Conservation (phyloP, 495 filamentous ascomycete genomes). For the Margaritispora aquatica region DNA sequence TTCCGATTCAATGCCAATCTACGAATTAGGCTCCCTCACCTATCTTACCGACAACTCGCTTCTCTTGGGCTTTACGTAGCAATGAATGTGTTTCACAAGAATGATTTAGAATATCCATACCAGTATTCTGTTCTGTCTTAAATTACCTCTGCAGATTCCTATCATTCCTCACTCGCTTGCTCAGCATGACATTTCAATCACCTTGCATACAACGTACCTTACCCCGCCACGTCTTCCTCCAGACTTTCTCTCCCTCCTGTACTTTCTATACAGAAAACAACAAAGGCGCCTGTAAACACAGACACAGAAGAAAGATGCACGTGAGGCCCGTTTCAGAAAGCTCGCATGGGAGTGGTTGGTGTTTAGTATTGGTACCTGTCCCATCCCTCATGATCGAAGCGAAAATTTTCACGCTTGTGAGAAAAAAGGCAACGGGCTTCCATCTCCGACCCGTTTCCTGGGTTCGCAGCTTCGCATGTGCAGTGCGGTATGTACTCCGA, state of each 20-base stretch:
- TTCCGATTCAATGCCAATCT: too few species aligned
- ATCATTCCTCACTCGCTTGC: background rate
- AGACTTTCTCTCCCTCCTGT: background rate
- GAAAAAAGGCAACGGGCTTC: background rate
- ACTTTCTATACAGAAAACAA: background rate
- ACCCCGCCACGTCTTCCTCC: background rate
- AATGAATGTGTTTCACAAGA: too few species aligned
- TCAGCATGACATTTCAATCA: background rate
- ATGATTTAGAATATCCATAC: too few species aligned
- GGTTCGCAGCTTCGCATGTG: too few species aligned
- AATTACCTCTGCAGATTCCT: background rate
- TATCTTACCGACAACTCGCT: too few species aligned
- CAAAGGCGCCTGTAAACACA: too few species aligned
- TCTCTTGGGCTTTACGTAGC: too few species aligned
- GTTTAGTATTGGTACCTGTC: background rate
- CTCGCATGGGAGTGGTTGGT: background rate
- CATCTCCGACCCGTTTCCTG: background rate
- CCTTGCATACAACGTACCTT: background rate
- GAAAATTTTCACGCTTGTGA: background rate
- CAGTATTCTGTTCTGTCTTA: background rate
- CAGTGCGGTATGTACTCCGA: too few species aligned
- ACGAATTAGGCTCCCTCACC: too few species aligned
- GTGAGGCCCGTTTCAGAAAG: conserved; percentile 7
- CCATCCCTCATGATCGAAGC: background rate
- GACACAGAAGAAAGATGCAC: background rate